Percentiles rank a stretch among this genome's conserved stretches.
phyloP scores from a whole-genome alignment of 768 basidiomycete species.

The Podaxis pistillaris region DNA sequence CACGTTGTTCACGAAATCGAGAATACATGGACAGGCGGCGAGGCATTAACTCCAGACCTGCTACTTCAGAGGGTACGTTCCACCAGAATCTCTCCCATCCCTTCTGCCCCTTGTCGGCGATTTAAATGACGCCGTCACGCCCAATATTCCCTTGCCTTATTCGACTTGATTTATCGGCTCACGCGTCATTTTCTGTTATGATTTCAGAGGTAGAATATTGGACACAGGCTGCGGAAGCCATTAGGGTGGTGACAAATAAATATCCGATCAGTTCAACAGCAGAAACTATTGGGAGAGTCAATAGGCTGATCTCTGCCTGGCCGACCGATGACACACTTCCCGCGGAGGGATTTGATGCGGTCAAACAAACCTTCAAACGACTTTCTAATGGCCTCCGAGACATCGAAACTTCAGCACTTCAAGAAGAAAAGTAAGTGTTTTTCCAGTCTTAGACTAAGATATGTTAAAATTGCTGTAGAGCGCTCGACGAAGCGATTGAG shows the following conservation, averaged over 20 bases:
- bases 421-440: conserved; percentile 59
- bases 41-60: conserved; percentile 57
- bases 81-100: conserved; percentile 8
- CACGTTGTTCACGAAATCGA: conserved; percentile 14
- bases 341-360: conserved; percentile 62
- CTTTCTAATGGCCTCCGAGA: conserved; percentile 61
- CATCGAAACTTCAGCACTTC: conserved; percentile 54
- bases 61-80: conserved; percentile 71
- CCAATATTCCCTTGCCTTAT: conserved; percentile 3
- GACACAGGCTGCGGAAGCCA: conserved; percentile 62
- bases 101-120: conserved; percentile 10
- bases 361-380: conserved; percentile 64
- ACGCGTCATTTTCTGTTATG: conserved; percentile 15
- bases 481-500: conserved; percentile 72
- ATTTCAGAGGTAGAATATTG: conserved; percentile 71
- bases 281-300: conserved; percentile 71
- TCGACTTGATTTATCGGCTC: conserved; percentile 18
- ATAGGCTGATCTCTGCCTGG: conserved; percentile 70
- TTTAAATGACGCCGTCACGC: conserved; percentile 13
- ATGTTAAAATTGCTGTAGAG: conserved; percentile 38
- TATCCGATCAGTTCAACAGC: conserved; percentile 46
- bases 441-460: conserved; percentile 1
- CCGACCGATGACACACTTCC: conserved; percentile 68
- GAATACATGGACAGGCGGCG: conserved; percentile 65
- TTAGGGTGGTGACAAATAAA: conserved; percentile 53